phyloP scores from a whole-genome alignment of 2,329 filamentous ascomycete species.

The Remersonia thermophila region DNA sequence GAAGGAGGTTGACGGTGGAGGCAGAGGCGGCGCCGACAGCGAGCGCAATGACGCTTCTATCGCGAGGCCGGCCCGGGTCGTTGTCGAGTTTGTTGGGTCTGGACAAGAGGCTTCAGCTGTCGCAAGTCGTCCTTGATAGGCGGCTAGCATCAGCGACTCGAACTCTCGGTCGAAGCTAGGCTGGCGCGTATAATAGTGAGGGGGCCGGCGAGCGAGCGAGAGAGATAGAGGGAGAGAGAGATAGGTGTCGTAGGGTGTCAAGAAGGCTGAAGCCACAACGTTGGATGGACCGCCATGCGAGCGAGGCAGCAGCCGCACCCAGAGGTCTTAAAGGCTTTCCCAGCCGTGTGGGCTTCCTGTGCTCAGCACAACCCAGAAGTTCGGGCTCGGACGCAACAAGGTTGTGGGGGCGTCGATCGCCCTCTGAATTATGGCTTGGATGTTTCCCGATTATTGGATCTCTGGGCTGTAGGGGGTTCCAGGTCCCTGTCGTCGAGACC shows the following conservation, averaged over 20 bases:
- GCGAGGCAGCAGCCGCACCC: not conserved
- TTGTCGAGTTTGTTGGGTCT: not conserved
- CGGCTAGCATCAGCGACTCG: no score
- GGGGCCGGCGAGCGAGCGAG: no score
- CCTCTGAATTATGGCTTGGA: constrained; percentile 19
- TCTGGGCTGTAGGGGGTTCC: constrained; percentile 8
- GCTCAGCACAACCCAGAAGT: constrained; percentile 1
- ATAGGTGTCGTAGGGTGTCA: not conserved
- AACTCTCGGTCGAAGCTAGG: no score
- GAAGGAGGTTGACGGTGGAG: no score
- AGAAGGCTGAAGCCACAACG: constrained; percentile 11
- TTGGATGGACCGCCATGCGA: constrained; percentile 3
- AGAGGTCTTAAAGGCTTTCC: constrained; percentile 5
- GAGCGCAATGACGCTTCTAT: not conserved
- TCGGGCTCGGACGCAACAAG: constrained; percentile 9
- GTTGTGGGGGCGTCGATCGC: constrained; percentile 30
- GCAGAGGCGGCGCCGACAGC: not conserved
- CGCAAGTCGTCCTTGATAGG: no score
- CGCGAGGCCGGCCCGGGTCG: not conserved
- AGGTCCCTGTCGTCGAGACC: constrained; percentile 10
- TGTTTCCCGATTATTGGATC: constrained; percentile 14
- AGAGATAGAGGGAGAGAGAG: not conserved
- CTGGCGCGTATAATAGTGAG: no score
- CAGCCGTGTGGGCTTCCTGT: not conserved
- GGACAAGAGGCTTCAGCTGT: no score